phyloP scores from a whole-genome alignment of 148 eudicot genomes.

The Arbutus unedo region DNA sequence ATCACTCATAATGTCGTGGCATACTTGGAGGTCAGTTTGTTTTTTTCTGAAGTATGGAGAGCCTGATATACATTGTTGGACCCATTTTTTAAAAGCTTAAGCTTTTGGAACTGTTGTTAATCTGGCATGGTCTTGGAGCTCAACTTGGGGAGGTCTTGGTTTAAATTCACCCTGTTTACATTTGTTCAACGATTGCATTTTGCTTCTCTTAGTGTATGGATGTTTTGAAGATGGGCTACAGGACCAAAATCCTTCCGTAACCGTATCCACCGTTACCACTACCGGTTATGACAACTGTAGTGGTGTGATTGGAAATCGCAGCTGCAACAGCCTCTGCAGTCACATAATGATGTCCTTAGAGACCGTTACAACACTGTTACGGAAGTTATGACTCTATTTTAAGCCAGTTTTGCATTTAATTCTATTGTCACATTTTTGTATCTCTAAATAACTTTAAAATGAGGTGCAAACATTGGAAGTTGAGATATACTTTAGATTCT shows the following conservation, averaged over 20 bases:
- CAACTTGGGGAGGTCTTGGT: not conserved
- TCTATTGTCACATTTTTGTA: too few relatives aligned
- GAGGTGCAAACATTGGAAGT: too few relatives aligned
- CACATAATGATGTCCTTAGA: not conserved
- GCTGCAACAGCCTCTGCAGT: not conserved
- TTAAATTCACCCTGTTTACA: not conserved
- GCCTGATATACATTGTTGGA: not conserved
- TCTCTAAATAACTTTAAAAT: too few relatives aligned
- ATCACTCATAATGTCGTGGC: not conserved
- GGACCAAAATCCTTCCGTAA: not conserved
- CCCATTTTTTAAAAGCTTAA: too few relatives aligned
- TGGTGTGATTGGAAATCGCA: not conserved
- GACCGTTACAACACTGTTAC: too few relatives aligned
- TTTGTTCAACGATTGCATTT: not conserved
- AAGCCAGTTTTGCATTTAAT: too few relatives aligned
- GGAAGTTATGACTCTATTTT: too few relatives aligned
- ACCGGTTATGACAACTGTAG: not conserved
- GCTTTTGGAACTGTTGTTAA: not conserved
- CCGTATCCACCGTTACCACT: not conserved
- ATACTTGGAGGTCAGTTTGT: not conserved
- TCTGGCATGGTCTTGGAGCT: not conserved
- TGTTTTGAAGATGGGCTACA: not conserved
- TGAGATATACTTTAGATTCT: too few relatives aligned
- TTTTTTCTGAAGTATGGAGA: not conserved
- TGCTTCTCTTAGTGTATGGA: not conserved